Percentiles rank a stretch among this genome's conserved stretches.
These are phyloP conservation scores for Ophiocordyceps sinensis DNA, from an alignment of 2,329 filamentous ascomycete genomes.

Conservation along the genomic window DNA sequence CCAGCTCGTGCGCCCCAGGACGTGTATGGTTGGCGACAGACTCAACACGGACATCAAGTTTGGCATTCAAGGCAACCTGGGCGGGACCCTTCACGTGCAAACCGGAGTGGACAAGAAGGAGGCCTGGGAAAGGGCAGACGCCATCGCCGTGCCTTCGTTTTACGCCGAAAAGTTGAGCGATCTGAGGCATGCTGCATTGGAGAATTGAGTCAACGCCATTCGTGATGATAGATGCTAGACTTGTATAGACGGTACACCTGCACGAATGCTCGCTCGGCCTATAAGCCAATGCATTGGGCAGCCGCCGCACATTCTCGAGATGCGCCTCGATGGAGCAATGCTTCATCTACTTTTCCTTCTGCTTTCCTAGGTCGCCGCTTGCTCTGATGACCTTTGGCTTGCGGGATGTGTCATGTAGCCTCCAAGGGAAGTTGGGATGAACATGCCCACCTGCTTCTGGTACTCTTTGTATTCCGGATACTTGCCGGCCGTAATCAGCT, in stretches of 20 bases:
- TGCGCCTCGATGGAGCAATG: too few species aligned
- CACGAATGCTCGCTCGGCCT: background rate
- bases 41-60: conserved; percentile 95
- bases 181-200: conserved; percentile 27
- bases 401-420: conserved; percentile 25
- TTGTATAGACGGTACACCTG: background rate
- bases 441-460: conserved; percentile 68
- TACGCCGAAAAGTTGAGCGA: conserved; percentile 81
- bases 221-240: conserved; percentile 1
- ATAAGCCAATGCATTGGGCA: background rate
- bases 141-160: conserved; percentile 57
- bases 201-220: background rate
- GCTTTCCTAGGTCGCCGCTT: conserved; percentile 31
- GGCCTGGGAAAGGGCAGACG: conserved; percentile 59
- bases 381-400: conserved; percentile 33
- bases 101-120: conserved; percentile 81
- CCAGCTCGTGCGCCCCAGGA: conserved; percentile 64
- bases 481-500: conserved; percentile 64
- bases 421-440: conserved; percentile 48
- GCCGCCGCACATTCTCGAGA: too few species aligned
- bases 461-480: conserved; percentile 83
- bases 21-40: conserved; percentile 93
- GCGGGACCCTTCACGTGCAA: conserved; percentile 80
- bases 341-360: conserved; percentile 17
- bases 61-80: conserved; percentile 77